Evolutionary conservation across 441 rosid genomes (phyloP).

Genomic region (Erodium moschatum): DNA sequence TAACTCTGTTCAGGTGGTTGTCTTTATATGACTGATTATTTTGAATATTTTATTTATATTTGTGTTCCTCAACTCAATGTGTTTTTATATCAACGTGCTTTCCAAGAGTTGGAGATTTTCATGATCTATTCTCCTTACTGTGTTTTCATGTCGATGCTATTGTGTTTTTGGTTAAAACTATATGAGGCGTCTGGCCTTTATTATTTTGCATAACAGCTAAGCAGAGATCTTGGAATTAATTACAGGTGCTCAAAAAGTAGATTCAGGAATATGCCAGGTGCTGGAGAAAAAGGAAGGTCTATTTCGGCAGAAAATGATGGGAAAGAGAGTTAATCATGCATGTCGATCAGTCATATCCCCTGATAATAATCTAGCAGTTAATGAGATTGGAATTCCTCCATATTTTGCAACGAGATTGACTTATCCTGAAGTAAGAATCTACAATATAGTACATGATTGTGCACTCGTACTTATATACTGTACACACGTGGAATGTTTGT

Average conservation of each 20-base stretch:
- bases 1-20: neutral
- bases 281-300: slow-evolving; percentile 97
- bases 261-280: slow-evolving; percentile 76
- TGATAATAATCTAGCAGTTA: slow-evolving; percentile 91
- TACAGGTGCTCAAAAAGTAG: slow-evolving; percentile 56
- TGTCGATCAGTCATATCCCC: slow-evolving; percentile 99
- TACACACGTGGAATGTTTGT: neutral
- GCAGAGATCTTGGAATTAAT: slow-evolving; percentile 20
- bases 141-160: neutral
- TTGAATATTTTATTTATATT: neutral
- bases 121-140: neutral
- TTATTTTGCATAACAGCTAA: slow-evolving; percentile 19
- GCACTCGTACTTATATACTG: neutral
- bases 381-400: slow-evolving; percentile 98
- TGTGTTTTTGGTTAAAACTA: neutral
- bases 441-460: slow-evolving; percentile 10
- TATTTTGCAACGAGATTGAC: slow-evolving; percentile 79
- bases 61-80: neutral
- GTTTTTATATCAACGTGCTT: neutral
- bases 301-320: slow-evolving; percentile 99
- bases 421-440: slow-evolving; percentile 78
- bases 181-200: neutral
- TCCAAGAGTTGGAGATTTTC: slow-evolving; percentile 3
- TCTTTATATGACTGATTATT: neutral
- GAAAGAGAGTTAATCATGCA: slow-evolving; percentile 96